These are phyloP conservation scores for Paecilomyces sp. DNA, from an alignment of 2,329 filamentous ascomycete genomes.

Conservation along the genomic window DNA sequence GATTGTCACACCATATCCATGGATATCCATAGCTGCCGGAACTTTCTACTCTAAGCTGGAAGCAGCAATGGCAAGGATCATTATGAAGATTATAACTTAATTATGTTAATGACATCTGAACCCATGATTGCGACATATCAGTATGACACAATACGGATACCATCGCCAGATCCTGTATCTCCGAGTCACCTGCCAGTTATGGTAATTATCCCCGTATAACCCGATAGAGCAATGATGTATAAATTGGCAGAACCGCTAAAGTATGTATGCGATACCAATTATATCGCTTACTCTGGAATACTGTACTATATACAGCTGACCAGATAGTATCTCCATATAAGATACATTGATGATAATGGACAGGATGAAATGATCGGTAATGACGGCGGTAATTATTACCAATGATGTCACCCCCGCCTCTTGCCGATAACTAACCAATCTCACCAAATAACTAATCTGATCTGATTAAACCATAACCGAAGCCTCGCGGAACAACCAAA, in stretches of 20 bases:
- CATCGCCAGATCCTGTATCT: too few relatives aligned
- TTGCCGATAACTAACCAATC: background rate
- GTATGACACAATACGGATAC: background rate
- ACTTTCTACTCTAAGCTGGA: background rate
- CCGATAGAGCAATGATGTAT: too few relatives aligned
- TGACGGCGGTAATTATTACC: background rate
- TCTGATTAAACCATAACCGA: background rate
- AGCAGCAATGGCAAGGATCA: background rate
- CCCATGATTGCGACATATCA: background rate
- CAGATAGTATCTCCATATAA: background rate
- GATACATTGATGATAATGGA: background rate
- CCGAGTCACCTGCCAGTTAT: too few relatives aligned
- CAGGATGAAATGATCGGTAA: background rate
- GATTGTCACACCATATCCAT: background rate
- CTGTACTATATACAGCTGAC: background rate
- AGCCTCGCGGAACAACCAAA: background rate
- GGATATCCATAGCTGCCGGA: background rate
- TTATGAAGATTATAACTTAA: background rate
- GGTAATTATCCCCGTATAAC: too few relatives aligned
- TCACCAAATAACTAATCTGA: background rate
- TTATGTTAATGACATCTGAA: background rate
- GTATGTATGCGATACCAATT: too few relatives aligned
- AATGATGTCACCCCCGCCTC: background rate
- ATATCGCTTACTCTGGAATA: too few relatives aligned
- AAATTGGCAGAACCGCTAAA: too few relatives aligned